Conservation (phyloP, 75 land plant genomes). For the Pseudotsuga menziesii region DNA sequence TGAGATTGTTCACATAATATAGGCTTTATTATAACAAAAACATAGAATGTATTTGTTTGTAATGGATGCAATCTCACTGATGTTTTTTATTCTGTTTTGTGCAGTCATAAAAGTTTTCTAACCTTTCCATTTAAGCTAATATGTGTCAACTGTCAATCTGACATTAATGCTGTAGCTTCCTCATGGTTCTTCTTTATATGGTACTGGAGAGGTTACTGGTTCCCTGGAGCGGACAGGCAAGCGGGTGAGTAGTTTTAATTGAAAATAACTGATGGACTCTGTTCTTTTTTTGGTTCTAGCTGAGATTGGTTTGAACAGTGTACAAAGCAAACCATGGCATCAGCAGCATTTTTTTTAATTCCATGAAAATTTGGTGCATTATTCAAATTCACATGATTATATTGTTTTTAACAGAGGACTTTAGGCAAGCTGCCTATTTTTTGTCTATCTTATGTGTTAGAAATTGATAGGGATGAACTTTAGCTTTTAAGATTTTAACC, state of each 20-base stretch:
- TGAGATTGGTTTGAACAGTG: background rate
- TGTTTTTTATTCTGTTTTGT: background rate
- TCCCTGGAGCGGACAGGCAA: constrained; percentile 88
- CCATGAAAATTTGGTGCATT: background rate
- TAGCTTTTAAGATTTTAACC: no score
- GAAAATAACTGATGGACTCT: background rate
- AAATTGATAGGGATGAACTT: background rate
- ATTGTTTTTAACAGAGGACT: background rate
- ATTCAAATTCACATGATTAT: background rate
- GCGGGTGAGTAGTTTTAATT: constrained; percentile 39
- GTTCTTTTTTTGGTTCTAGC: background rate
- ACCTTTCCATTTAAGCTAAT: no score
- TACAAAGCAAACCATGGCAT: background rate
- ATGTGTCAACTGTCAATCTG: background rate
- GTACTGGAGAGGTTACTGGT: constrained; percentile 95
- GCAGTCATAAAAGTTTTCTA: background rate
- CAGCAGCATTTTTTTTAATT: background rate
- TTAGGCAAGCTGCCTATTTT: background rate
- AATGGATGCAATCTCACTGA: no score
- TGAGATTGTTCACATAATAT: background rate
- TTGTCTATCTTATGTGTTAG: background rate
- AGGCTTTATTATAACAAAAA: no score
- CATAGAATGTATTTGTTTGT: no score
- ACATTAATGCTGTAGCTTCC: constrained; percentile 56
- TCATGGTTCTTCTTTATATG: constrained; percentile 73